Conservation (phyloP, 1,284 basidiomycete genomes). For the Melanopsichium pennsylvanicum region DNA sequence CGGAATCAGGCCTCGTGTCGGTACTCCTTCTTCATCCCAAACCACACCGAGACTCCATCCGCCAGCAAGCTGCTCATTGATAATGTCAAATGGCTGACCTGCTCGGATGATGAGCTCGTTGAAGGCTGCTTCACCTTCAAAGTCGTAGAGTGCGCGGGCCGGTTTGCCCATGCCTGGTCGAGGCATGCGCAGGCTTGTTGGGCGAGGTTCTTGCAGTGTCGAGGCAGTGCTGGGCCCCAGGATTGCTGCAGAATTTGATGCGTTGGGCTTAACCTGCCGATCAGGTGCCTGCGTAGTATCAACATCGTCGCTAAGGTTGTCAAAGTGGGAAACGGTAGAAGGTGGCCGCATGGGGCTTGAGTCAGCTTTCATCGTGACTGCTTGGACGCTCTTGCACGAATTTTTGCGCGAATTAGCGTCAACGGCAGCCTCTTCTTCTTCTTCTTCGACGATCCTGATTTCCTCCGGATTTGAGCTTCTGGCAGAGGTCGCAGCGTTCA, state of each 20-base stretch:
- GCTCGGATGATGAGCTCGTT: conserved; percentile 53
- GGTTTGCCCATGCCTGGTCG: conserved; percentile 38
- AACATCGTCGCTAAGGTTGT: background rate
- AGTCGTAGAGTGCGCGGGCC: conserved; percentile 55
- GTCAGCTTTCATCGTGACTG: background rate
- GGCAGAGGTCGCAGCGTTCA: background rate
- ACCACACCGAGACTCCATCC: conserved; percentile 57
- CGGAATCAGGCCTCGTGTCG: conserved; percentile 48
- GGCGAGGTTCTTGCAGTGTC: conserved; percentile 5
- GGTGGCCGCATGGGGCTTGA: conserved; percentile 3
- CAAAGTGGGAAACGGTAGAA: conserved; percentile 12
- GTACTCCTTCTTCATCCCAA: conserved; percentile 30
- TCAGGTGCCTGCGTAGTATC: background rate
- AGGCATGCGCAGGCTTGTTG: conserved; percentile 8
- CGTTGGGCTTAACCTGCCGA: background rate
- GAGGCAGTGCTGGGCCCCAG: background rate
- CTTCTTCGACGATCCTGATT: background rate
- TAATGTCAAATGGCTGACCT: conserved; percentile 50
- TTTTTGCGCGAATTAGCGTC: conserved; percentile 9
- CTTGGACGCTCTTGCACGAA: background rate
- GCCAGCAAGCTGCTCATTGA: conserved; percentile 50
- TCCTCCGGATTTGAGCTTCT: background rate
- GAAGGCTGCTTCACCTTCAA: conserved; percentile 50
- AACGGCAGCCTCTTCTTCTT: conserved; percentile 9
- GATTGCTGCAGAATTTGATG: background rate